Conservation (phyloP, 352 stramenopile genomes). For the Halophytophthora batemanensis region DNA sequence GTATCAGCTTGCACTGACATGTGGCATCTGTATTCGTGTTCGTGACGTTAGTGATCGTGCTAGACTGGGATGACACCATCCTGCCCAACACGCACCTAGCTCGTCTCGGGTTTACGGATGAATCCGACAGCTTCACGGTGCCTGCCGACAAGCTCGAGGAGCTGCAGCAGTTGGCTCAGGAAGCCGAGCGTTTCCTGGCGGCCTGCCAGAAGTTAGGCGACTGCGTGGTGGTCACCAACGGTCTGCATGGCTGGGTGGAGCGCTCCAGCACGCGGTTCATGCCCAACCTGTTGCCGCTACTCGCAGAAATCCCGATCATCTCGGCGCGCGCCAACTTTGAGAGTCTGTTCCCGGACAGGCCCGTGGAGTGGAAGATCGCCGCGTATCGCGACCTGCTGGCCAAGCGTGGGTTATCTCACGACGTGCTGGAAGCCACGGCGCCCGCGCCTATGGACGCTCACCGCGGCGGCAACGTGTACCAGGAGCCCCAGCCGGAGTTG, state of each 20-base stretch:
- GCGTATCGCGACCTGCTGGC: conserved; percentile 58
- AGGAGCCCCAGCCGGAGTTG: conserved; percentile 21
- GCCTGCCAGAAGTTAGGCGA: conserved; percentile 45
- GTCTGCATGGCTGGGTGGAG: conserved; percentile 65
- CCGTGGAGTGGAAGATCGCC: conserved; percentile 81
- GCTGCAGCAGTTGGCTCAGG: conserved; percentile 30
- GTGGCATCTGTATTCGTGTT: background rate
- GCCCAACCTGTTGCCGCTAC: conserved; percentile 48
- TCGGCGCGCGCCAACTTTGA: conserved; percentile 70
- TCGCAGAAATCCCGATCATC: conserved; percentile 58
- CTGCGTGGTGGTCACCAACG: conserved; percentile 72
- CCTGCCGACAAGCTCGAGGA: conserved; percentile 25
- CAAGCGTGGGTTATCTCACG: conserved; percentile 24
- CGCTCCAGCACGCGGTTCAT: conserved; percentile 73
- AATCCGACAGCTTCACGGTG: conserved; percentile 41
- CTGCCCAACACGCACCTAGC: conserved; percentile 70
- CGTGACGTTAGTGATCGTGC: conserved; percentile 47
- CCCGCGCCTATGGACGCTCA: conserved; percentile 14
- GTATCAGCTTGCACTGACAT: background rate
- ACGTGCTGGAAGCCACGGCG: conserved; percentile 1
- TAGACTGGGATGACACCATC: conserved; percentile 84
- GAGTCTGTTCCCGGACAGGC: conserved; percentile 44
- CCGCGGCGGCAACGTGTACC: conserved; percentile 12
- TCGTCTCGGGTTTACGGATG: conserved; percentile 60
- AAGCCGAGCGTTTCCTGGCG: conserved; percentile 47